These are phyloP conservation scores for Spathaspora sp. DNA, from an alignment of 1,139 yeast species.

Conservation along the genomic window DNA sequence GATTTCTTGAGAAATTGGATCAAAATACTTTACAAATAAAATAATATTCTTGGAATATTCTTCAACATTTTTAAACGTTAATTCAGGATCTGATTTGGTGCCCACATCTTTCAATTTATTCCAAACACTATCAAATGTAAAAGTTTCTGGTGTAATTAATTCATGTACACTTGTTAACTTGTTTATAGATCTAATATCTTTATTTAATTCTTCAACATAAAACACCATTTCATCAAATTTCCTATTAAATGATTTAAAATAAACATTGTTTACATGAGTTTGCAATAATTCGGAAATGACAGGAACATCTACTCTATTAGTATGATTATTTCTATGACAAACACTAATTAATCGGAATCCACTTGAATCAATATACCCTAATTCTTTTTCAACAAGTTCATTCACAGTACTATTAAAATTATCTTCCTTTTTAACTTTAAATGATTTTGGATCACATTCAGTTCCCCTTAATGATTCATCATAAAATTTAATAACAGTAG, in stretches of 20 bases:
- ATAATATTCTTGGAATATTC: constrained; percentile 42
- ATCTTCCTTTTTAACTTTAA: constrained; percentile 61
- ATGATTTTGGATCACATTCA: constrained; percentile 48
- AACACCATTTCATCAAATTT: constrained; percentile 48
- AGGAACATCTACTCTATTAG: constrained; percentile 62
- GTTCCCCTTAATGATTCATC: constrained; percentile 48
- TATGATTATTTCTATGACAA: constrained; percentile 70
- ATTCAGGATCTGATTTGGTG: constrained; percentile 4
- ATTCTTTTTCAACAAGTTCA: constrained; percentile 45
- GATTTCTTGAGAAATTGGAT: constrained; percentile 52
- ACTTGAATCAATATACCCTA: constrained; percentile 29
- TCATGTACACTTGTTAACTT: constrained; percentile 7
- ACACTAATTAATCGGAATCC: constrained; percentile 62
- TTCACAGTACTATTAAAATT: constrained; percentile 48
- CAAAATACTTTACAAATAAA: constrained; percentile 72
- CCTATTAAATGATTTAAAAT: constrained; percentile 38
- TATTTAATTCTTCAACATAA: constrained; percentile 44
- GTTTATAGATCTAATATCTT: constrained; percentile 30
- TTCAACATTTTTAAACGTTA: constrained; percentile 19
- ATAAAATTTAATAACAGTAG: constrained; percentile 42
- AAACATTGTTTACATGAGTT: constrained; percentile 36
- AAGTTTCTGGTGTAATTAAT: constrained; percentile 20
- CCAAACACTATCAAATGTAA: constrained; percentile 24
- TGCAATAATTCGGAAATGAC: constrained; percentile 38
- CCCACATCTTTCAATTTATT: constrained; percentile 18